These are phyloP conservation scores for Podospora conica DNA, from an alignment of 495 filamentous ascomycete genomes.

Conservation along the genomic window DNA sequence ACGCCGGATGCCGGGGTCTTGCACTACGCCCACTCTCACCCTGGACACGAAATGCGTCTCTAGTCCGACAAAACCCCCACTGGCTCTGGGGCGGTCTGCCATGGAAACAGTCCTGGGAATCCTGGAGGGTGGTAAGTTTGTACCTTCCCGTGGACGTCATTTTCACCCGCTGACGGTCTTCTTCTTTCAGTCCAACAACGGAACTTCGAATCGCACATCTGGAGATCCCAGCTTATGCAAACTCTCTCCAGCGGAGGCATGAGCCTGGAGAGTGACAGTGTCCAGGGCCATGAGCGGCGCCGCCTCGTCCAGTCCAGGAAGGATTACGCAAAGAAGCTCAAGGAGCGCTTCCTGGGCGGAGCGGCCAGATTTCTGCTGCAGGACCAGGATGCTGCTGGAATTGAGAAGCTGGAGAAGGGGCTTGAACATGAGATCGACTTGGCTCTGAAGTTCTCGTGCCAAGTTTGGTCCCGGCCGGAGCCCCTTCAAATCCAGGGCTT, in stretches of 20 bases:
- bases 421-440: conserved; percentile 9
- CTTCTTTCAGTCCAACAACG: conserved; percentile 8
- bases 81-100: too few species aligned
- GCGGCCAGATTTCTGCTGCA: conserved; percentile 15
- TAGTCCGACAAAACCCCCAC: too few species aligned
- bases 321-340: conserved; percentile 11
- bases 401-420: conserved; percentile 12
- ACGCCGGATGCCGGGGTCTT: not conserved
- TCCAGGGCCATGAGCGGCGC: not conserved
- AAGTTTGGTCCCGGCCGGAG: conserved; percentile 13
- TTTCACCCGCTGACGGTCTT: not conserved
- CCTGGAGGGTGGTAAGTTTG: conserved; percentile 5
- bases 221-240: conserved; percentile 13
- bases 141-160: not conserved
- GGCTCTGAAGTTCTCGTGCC: conserved; percentile 19
- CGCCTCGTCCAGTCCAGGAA: conserved; percentile 6
- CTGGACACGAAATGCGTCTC: not conserved
- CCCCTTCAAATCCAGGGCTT: conserved; percentile 2
- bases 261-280: not conserved
- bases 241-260: conserved; percentile 10
- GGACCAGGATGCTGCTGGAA: conserved; percentile 7
- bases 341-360: conserved; percentile 16
- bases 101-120: conserved; percentile 12
- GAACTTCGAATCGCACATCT: not conserved
- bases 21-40: not conserved